Evolutionary conservation across 2,329 filamentous ascomycete genomes (phyloP), one percentile per base, ranked within the genome.

Genomic region (Trichoderma sp.): DNA sequence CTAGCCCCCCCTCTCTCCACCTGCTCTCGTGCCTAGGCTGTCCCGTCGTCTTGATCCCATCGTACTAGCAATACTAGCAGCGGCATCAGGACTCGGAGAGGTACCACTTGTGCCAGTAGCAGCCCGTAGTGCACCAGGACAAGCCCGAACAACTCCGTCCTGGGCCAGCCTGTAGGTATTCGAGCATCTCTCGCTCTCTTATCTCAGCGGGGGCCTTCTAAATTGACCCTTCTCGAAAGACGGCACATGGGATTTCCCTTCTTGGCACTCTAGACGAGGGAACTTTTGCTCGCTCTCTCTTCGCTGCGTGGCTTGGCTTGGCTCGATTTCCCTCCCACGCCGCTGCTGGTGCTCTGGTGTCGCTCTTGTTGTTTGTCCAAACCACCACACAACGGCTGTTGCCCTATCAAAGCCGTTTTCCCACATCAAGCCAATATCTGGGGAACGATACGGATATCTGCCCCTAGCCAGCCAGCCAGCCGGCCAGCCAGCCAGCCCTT

Each of bases 261-360:
- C 71, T 70, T 62, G 74, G 74, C 70, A 75, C 74, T 58, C 71
- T 76, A 74, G 72, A 72, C 75, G 72, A 77, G 68, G 76, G 75
- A 75, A 78, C 76, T 78, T 78, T 78, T 78, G 76, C 75, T 74
- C 72, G 72, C 72, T 71, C 69, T 72, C 74, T 71, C 71, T 72
- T 52, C 73, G 69, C 59, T 62, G 60, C 70, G 73, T 73, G 71
- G 71, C 75, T 76, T 76, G 76, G 71, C 73, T 67, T 71, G n/a
- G 24, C 21, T 24, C 21, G 21, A 3, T 24, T 24, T 50, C 51
- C 66, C 52, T 66, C 60, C 44, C 65, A 41, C 55, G 62, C 39
- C 48, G 59, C 26, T 55, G 48, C 51, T 50, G 52, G 19, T 56
- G 58, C 28, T 52, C 14, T 39, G 34, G 34, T 14, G 34, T 12